Percentiles rank a stretch among this genome's conserved stretches.
phyloP scores from a whole-genome alignment of 2,329 filamentous ascomycete species.

The Zelopaecilomyces penicillatus region DNA sequence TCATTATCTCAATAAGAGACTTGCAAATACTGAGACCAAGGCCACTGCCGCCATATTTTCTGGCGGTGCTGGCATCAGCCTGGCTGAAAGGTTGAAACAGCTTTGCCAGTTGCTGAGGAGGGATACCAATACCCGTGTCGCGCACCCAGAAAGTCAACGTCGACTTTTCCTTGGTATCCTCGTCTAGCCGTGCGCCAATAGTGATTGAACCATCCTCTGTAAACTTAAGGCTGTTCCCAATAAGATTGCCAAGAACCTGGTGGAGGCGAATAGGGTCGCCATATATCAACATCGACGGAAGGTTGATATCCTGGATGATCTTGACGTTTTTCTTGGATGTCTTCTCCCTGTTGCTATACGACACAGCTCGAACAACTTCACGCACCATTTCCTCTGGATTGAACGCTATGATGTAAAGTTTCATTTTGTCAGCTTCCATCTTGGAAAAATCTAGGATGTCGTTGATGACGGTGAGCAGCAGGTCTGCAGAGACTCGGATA shows the following conservation, averaged over 20 bases:
- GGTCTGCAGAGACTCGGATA: slow-evolving; percentile 76
- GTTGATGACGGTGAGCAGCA: slow-evolving; percentile 86
- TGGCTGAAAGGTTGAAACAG: slow-evolving; percentile 91
- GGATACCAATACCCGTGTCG: slow-evolving; percentile 88
- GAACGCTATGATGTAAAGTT: slow-evolving; percentile 65
- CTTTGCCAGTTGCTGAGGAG: slow-evolving; percentile 70
- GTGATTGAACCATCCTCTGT: slow-evolving; percentile 81
- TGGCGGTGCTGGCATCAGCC: slow-evolving; percentile 80
- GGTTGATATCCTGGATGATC: slow-evolving; percentile 61
- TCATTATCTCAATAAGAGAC: slow-evolving; percentile 84
- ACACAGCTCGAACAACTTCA: slow-evolving; percentile 57
- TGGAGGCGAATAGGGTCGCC: slow-evolving; percentile 60
- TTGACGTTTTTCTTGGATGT: slow-evolving; percentile 53
- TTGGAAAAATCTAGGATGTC: slow-evolving; percentile 95
- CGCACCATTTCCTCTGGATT: slow-evolving; percentile 59
- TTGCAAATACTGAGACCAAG: slow-evolving; percentile 92
- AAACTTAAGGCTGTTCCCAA: slow-evolving; percentile 91
- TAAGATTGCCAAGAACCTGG: slow-evolving; percentile 70
- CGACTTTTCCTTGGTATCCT: slow-evolving; percentile 61
- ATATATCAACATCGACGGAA: slow-evolving; percentile 64
- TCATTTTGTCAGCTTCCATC: slow-evolving; percentile 81
- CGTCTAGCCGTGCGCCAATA: slow-evolving; percentile 65
- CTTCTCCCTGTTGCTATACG: slow-evolving; percentile 58
- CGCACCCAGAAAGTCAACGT: slow-evolving; percentile 77
- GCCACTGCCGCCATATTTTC: slow-evolving; percentile 87